phyloP scores from a whole-genome alignment of 768 basidiomycete species.

The Agaricus sinodeliciosus region DNA sequence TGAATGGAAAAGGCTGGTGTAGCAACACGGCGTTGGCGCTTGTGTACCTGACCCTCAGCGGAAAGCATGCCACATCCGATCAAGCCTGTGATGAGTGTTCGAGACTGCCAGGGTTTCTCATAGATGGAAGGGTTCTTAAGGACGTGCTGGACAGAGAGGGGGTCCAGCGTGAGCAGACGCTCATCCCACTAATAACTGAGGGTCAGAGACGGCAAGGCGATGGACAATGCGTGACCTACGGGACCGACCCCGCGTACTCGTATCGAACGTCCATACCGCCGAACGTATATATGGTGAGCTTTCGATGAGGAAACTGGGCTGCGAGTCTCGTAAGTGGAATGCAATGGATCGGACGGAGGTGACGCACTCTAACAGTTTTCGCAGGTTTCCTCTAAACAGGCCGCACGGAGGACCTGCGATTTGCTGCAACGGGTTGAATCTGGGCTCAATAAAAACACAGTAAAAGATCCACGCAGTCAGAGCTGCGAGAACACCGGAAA shows the following conservation, averaged over 20 bases:
- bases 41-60: slow-evolving; percentile 73
- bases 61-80: slow-evolving; percentile 83
- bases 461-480: slow-evolving; percentile 22
- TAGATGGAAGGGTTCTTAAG: slow-evolving; percentile 67
- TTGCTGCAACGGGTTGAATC: slow-evolving; percentile 39
- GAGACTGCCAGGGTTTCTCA: slow-evolving; percentile 81
- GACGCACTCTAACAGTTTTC: slow-evolving; percentile 51
- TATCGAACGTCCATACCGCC: slow-evolving; percentile 62
- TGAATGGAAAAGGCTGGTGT: slow-evolving; percentile 79
- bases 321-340: slow-evolving; percentile 1
- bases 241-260: slow-evolving; percentile 63
- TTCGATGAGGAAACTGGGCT: slow-evolving; percentile 49
- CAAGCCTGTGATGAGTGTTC: slow-evolving; percentile 64
- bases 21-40: slow-evolving; percentile 70
- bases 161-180: slow-evolving; percentile 78
- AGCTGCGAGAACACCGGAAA: slow-evolving; percentile 7
- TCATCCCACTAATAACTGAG: slow-evolving; percentile 54
- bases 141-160: slow-evolving; percentile 65
- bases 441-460: slow-evolving; percentile 24
- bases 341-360: background rate
- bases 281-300: slow-evolving; percentile 46
- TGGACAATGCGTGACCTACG: slow-evolving; percentile 36
- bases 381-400: slow-evolving; percentile 47
- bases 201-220: background rate
- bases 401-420: slow-evolving; percentile 57